Evolutionary conservation across 306 rosid species (phyloP).

Genomic region (Sindora glabra): DNA sequence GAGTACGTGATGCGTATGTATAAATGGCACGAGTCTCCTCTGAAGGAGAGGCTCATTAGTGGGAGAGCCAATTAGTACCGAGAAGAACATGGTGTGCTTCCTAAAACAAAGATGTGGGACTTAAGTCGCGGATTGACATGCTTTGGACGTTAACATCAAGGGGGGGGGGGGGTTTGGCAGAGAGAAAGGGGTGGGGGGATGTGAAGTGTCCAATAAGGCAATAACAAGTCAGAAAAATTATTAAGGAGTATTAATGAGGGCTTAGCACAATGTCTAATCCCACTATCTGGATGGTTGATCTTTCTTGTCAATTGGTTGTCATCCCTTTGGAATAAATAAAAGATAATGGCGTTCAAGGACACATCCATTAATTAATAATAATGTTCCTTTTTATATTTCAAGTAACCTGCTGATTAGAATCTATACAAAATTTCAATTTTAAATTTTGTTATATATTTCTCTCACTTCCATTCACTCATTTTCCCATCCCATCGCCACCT

Average conservation of each 20-base stretch:
- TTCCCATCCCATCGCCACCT: constrained; percentile 13
- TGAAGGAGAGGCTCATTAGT: too few relatives aligned
- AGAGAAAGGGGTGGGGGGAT: background rate
- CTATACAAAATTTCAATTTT: constrained; percentile 11
- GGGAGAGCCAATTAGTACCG: too few relatives aligned
- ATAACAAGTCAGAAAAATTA: constrained; percentile 6
- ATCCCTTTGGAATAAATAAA: constrained; percentile 11
- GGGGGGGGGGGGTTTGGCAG: too few relatives aligned
- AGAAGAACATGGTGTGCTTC: constrained; percentile 35
- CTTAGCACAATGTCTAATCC: constrained; percentile 34
- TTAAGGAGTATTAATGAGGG: constrained; percentile 22
- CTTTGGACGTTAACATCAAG: constrained; percentile 18
- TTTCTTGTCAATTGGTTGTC: constrained; percentile 47
- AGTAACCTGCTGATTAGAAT: constrained; percentile 13
- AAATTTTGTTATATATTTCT: too few relatives aligned
- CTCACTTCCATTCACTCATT: background rate
- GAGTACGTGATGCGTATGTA: too few relatives aligned
- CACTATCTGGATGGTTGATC: constrained; percentile 35
- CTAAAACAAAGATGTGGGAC: constrained; percentile 26
- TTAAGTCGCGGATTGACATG: constrained; percentile 17
- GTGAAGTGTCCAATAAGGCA: constrained; percentile 23
- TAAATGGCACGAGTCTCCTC: too few relatives aligned
- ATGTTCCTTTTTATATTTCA: constrained; percentile 21
- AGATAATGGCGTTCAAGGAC: constrained; percentile 32
- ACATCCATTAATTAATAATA: too few relatives aligned